Evolutionary conservation across 345 rosid species (phyloP).

Genomic region (Salix brachista): DNA sequence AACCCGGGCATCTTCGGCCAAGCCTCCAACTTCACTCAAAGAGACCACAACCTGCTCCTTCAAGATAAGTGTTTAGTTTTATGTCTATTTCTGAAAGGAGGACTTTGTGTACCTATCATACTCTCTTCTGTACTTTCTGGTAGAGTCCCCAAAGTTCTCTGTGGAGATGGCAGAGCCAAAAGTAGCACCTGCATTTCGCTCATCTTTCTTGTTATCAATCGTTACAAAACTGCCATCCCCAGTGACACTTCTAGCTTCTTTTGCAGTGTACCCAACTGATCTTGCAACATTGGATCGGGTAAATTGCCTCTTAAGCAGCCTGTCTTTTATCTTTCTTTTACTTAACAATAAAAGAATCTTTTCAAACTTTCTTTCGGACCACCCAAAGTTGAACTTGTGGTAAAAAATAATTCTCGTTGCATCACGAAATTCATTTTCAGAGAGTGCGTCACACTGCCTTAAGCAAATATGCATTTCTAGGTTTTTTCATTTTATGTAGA

Average conservation of each 20-base stretch:
- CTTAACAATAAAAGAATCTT: conserved; percentile 45
- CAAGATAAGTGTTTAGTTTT: neutral
- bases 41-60: neutral
- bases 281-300: conserved; percentile 12
- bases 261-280: conserved; percentile 4
- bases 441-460: conserved; percentile 55
- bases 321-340: conserved; percentile 29
- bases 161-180: conserved; percentile 7
- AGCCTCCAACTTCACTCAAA: conserved; percentile 11
- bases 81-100: too few species aligned
- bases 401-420: conserved; percentile 59
- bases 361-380: conserved; percentile 41
- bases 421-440: conserved; percentile 49
- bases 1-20: neutral
- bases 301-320: conserved; percentile 7
- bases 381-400: conserved; percentile 70
- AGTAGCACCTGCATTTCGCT: conserved; percentile 12
- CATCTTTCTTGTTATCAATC: conserved; percentile 6
- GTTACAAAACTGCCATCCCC: conserved; percentile 6
- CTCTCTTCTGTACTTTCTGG: conserved; percentile 14
- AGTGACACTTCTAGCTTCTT: conserved; percentile 19
- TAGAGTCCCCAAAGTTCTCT: conserved; percentile 15
- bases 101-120: conserved; percentile 17
- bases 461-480: too few species aligned
- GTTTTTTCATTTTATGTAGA: too few species aligned